phyloP scores from a whole-genome alignment of 371 early-diverging fungal genomes.

The Mortierella sp. region DNA sequence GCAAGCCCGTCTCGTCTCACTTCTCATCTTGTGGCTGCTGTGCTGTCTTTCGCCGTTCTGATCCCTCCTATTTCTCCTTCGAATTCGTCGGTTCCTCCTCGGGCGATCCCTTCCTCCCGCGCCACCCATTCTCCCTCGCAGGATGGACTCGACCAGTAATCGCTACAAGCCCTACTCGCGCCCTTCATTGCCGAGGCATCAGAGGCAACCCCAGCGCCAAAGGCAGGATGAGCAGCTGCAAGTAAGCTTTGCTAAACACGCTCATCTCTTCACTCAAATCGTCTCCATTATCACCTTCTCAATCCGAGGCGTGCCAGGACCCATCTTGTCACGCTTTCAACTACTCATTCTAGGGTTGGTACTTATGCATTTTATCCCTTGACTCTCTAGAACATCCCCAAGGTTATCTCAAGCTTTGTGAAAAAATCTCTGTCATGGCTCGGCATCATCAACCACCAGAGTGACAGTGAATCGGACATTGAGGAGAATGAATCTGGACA shows the following conservation, averaged over 20 bases:
- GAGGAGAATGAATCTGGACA: slow-evolving; percentile 20
- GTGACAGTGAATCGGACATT: slow-evolving; percentile 7
- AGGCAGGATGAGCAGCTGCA: slow-evolving; percentile 6
- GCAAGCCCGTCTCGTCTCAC: too few species aligned
- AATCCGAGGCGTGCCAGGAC: not conserved
- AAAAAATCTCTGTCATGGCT: slow-evolving; percentile 26
- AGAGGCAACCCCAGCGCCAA: not conserved
- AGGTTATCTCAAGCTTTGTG: slow-evolving; percentile 15
- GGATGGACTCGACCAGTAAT: not conserved
- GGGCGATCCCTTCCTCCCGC: too few species aligned
- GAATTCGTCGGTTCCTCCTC: too few species aligned
- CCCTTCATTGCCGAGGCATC: slow-evolving; percentile 2
- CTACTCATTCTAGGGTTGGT: too few species aligned
- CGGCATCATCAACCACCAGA: slow-evolving; percentile 16
- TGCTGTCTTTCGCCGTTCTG: too few species aligned
- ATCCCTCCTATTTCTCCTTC: too few species aligned
- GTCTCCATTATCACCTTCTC: not conserved
- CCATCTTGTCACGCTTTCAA: too few species aligned
- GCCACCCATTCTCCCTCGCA: too few species aligned
- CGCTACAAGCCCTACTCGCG: slow-evolving; percentile 32
- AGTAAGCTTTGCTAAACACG: slow-evolving; percentile 3
- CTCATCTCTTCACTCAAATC: slow-evolving; percentile 4
- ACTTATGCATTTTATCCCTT: too few species aligned
- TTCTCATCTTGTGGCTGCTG: too few species aligned
- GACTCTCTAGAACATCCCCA: slow-evolving; percentile 16